Percentiles rank a stretch among this genome's conserved stretches.
Evolutionary conservation across 768 basidiomycete species (phyloP).

Genomic region (Asterophora parasitica): DNA sequence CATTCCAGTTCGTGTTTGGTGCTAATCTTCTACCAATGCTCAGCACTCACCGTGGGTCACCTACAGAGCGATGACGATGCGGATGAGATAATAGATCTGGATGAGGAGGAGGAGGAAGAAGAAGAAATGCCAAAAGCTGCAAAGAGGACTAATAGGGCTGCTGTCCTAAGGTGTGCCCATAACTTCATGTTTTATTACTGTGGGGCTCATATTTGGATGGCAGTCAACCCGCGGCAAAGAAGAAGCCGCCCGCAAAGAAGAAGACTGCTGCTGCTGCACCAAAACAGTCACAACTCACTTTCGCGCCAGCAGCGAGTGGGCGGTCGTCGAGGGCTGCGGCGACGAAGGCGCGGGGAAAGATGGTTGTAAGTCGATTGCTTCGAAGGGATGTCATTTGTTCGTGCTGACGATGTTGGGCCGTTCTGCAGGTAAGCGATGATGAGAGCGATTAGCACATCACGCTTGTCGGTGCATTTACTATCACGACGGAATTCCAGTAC

Average conservation of each 20-base stretch:
- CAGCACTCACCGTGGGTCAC: background rate
- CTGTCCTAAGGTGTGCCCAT: slow-evolving; percentile 52
- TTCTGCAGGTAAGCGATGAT: slow-evolving; percentile 23
- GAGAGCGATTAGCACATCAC: slow-evolving; percentile 20
- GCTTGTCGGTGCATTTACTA: background rate
- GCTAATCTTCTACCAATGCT: background rate
- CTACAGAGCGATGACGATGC: slow-evolving; percentile 43
- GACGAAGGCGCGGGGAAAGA: slow-evolving; percentile 57
- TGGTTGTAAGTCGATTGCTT: slow-evolving; percentile 37
- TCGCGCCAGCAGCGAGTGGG: slow-evolving; percentile 51
- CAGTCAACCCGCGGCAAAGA: slow-evolving; percentile 40
- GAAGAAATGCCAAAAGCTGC: slow-evolving; percentile 43
- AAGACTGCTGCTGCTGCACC: slow-evolving; percentile 49
- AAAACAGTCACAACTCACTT: slow-evolving; percentile 57
- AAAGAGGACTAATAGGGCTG: slow-evolving; percentile 61
- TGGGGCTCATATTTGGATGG: background rate
- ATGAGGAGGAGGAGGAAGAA: slow-evolving; percentile 49
- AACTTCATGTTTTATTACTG: background rate
- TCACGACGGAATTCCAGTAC: too few species aligned
- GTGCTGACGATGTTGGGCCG: background rate
- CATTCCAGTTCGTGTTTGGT: slow-evolving; percentile 24
- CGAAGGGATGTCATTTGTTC: background rate
- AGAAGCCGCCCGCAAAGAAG: slow-evolving; percentile 44
- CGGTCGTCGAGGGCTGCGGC: slow-evolving; percentile 64
- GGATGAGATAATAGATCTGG: slow-evolving; percentile 50